Evolutionary conservation across 2,329 filamentous ascomycete genomes (phyloP), one percentile per base, ranked within the genome.

Genomic region (Stachybotrys elegans): DNA sequence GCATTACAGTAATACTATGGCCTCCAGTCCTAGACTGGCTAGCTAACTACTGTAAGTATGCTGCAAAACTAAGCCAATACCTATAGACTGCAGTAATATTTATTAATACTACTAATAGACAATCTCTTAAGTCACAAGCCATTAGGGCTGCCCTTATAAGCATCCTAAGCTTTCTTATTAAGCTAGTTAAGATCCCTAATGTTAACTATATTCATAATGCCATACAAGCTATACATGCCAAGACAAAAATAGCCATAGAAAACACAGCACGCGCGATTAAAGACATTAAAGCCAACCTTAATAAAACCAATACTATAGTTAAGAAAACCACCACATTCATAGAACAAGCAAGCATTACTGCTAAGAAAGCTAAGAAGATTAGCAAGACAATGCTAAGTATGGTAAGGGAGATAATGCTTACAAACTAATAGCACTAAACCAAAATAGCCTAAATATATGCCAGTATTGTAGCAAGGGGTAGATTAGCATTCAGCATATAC

Each of bases 351-450:
- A 35, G 19, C 13, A 17, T 9, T 35, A 17, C 31, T 17, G 31
- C 31, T 35, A 35, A 35, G 19, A 17, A 35, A 35, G 31, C 31
- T 17, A 19, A 17, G 35, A 20, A 20, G 6, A 22, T 38, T n/a
- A 38, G 35, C 35, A 38, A 22, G 20, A 38, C 35, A 38, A 38
- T 19, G 13, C 20, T 38, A 20, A 38, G 20, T 19, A 38, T 38
- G 35, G 35, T 38, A 20, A 38, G 32, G 35, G 35, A 38, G 20
- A 38, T 38, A 19, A 38, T 19, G 35, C 35, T 38, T 19, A 19
- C 35, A 38, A 38, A 38, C 35, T 19, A 38, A 20, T 19, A 38
- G 35, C 42, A 31, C 22, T 11, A 37, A 44, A 40, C 35, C 25
- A 44, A 20, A 39, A 29, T 29, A 29, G 25, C 25, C 25, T 14